phyloP scores from a whole-genome alignment of 73 alveolate species.

The Paramecium caudatum region DNA sequence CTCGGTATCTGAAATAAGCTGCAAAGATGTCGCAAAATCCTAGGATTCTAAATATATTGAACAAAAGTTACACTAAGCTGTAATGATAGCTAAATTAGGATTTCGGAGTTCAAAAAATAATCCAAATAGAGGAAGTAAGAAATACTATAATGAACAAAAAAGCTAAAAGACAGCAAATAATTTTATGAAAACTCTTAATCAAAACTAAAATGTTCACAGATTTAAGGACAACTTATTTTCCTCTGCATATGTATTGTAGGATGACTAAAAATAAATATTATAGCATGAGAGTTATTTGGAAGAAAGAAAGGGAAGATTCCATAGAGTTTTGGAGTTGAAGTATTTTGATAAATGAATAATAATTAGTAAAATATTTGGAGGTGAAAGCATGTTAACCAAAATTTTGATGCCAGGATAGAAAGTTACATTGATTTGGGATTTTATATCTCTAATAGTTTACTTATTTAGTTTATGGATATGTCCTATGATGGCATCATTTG shows the following conservation, averaged over 20 bases:
- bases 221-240: neutral
- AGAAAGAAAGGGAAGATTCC: too few species aligned
- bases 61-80: too few species aligned
- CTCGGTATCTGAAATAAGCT: too few species aligned
- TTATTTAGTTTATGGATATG: neutral
- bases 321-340: too few species aligned
- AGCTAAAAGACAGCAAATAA: neutral
- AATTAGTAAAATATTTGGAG: too few species aligned
- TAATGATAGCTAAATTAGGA: too few species aligned
- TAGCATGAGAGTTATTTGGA: too few species aligned
- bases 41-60: too few species aligned
- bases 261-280: too few species aligned
- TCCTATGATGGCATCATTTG: neutral
- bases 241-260: neutral
- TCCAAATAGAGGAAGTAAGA: neutral
- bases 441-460: neutral
- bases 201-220: neutral
- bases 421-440: constrained; percentile 4
- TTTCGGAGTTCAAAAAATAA: constrained; percentile 30
- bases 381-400: too few species aligned
- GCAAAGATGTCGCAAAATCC: too few species aligned
- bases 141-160: neutral
- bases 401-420: constrained; percentile 37
- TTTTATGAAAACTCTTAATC: neutral
- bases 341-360: too few species aligned